Percentiles rank a stretch among this genome's conserved stretches.
phyloP scores from a whole-genome alignment of 805 yeast genomes.

The Saturnispora quitensis region DNA sequence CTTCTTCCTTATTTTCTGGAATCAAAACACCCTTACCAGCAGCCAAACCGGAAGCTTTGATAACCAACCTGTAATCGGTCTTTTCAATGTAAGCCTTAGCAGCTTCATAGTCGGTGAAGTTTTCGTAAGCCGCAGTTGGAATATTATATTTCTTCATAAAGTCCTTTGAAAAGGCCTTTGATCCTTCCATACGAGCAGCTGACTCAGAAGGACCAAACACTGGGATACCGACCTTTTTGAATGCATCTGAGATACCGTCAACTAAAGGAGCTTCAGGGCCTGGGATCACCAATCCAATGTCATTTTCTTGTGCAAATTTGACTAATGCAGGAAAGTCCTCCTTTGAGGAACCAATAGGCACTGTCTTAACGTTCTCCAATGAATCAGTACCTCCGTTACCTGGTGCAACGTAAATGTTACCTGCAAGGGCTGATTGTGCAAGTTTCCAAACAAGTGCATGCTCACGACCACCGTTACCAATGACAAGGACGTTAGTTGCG shows the following conservation, averaged over 20 bases:
- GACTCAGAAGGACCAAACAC: constrained; percentile 91
- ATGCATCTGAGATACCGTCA: constrained; percentile 73
- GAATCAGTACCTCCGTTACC: constrained; percentile 91
- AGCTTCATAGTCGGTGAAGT: constrained; percentile 65
- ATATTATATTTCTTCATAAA: constrained; percentile 88
- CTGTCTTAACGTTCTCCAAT: constrained; percentile 51
- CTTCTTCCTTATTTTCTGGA: constrained; percentile 79
- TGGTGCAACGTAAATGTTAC: constrained; percentile 81
- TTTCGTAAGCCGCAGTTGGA: constrained; percentile 88
- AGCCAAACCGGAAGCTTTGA: constrained; percentile 96
- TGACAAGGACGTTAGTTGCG: constrained; percentile 55
- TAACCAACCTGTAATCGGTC: constrained; percentile 69
- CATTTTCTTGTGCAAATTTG: constrained; percentile 60
- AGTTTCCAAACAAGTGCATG: constrained; percentile 94
- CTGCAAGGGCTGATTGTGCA: constrained; percentile 65
- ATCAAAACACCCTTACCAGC: constrained; percentile 98
- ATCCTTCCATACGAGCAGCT: constrained; percentile 95
- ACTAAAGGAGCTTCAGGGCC: constrained; percentile 99
- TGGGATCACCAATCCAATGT: constrained; percentile 73
- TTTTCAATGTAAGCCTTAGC: constrained; percentile 65
- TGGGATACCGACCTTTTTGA: constrained; percentile 79
- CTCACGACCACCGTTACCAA: constrained; percentile 99
- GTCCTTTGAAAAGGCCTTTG: constrained; percentile 87
- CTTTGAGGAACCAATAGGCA: constrained; percentile 57
- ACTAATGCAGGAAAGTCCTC: constrained; percentile 63